phyloP scores from a whole-genome alignment of 2,329 filamentous ascomycete species.

The Epichloe sp. region DNA sequence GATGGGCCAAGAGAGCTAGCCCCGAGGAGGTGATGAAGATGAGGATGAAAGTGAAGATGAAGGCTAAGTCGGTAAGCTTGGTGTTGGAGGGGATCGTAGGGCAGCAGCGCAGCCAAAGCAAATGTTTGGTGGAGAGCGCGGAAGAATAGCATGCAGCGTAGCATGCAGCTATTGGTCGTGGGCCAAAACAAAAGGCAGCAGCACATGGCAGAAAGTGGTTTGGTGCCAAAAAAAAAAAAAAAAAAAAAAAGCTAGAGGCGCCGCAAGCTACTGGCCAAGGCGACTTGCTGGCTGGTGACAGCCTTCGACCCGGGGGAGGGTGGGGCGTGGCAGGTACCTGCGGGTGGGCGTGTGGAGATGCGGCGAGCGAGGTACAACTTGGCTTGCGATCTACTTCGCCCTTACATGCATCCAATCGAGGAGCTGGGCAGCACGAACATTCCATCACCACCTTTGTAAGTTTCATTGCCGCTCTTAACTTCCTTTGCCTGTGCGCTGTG shows the following conservation, averaged over 20 bases:
- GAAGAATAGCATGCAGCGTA: slow-evolving; percentile 11
- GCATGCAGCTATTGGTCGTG: slow-evolving; percentile 15
- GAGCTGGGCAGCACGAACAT: not conserved
- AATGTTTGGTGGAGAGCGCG: slow-evolving; percentile 9
- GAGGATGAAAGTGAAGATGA: not conserved
- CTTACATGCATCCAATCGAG: not conserved
- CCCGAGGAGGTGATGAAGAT: not conserved
- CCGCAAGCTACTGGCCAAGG: not conserved
- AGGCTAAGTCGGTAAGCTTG: not conserved
- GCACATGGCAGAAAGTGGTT: slow-evolving; percentile 6
- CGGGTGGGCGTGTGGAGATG: not conserved
- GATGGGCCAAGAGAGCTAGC: slow-evolving; percentile 2
- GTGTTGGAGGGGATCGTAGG: slow-evolving; percentile 2
- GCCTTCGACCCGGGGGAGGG: not conserved
- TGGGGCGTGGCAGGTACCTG: not conserved
- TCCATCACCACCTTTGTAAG: too few relatives aligned
- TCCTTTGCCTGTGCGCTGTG: too few relatives aligned
- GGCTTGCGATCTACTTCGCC: too few relatives aligned
- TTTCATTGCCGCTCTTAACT: not conserved
- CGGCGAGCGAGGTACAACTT: not conserved
- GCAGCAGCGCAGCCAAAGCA: slow-evolving; percentile 5
- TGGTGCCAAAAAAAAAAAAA: not conserved
- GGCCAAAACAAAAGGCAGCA: slow-evolving; percentile 15
- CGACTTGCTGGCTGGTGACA: not conserved
- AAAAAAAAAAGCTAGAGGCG: not conserved